These are phyloP conservation scores for Paraphoma sp. DNA, from an alignment of 2,329 filamentous ascomycete genomes.

Conservation along the genomic window DNA sequence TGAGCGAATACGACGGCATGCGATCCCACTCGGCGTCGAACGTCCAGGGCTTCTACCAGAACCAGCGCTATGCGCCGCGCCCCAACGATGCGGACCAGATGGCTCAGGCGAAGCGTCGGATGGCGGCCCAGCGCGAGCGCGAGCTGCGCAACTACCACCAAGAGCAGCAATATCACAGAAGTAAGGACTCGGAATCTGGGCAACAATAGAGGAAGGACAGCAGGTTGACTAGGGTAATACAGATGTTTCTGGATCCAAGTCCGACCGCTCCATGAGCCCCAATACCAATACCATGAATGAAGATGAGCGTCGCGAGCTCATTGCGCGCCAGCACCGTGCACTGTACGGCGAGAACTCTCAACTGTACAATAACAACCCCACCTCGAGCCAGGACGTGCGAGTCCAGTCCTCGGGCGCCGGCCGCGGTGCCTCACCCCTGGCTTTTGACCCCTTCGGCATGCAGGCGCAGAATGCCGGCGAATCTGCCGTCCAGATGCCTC, in stretches of 20 bases:
- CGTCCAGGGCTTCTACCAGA: constrained; percentile 91
- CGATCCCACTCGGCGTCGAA: constrained; percentile 77
- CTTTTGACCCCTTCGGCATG: constrained; percentile 73
- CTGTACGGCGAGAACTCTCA: constrained; percentile 79
- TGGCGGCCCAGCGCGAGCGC: constrained; percentile 98
- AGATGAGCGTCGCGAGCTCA: constrained; percentile 93
- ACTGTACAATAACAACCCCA: constrained; percentile 72
- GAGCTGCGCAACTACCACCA: constrained; percentile 99
- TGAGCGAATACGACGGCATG: constrained; percentile 81
- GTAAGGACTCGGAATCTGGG: constrained; percentile 85
- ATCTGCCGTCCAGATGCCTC: constrained; percentile 60
- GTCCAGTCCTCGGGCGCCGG: constrained; percentile 66
- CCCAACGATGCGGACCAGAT: constrained; percentile 96
- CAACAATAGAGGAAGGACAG: constrained; percentile 58
- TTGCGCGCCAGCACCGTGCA: constrained; percentile 92
- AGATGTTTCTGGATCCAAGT: constrained; percentile 78
- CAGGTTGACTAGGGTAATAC: constrained; percentile 66
- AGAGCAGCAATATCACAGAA: constrained; percentile 99
- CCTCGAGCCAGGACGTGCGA: constrained; percentile 70
- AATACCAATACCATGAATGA: constrained; percentile 85
- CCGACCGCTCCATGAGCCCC: constrained; percentile 84
- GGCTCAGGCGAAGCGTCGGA: constrained; percentile 98
- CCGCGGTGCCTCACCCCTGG: constrained; percentile 78
- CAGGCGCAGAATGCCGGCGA: constrained; percentile 60
- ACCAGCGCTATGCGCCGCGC: constrained; percentile 87